Conservation (phyloP, 768 basidiomycete species). For the Rhodotorula babjevae region DNA sequence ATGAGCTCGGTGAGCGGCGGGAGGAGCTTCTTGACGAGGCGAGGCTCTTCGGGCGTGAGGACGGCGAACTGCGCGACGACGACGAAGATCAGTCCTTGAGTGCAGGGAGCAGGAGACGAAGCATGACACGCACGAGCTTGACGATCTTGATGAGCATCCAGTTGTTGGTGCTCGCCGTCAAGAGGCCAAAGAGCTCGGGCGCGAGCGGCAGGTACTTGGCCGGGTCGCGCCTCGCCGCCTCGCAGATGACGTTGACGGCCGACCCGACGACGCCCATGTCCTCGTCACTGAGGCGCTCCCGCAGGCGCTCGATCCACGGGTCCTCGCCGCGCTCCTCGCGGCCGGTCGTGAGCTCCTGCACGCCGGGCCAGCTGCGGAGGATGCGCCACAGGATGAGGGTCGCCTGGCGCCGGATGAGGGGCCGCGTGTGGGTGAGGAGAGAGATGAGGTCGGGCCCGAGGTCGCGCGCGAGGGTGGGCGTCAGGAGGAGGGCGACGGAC, state of each 20-base stretch:
- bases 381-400: conserved; percentile 76
- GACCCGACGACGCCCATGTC: conserved; percentile 71
- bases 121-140: conserved; percentile 64
- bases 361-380: conserved; percentile 75
- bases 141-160: conserved; percentile 99
- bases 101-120: not conserved
- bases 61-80: conserved; percentile 69
- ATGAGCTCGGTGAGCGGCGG: conserved; percentile 93
- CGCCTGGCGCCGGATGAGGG: conserved; percentile 84
- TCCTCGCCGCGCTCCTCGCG: conserved; percentile 58
- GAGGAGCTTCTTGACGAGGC: conserved; percentile 88
- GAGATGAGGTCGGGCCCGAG: conserved; percentile 75
- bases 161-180: conserved; percentile 92
- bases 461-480: conserved; percentile 84
- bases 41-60: conserved; percentile 82
- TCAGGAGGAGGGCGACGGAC: conserved; percentile 55
- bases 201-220: conserved; percentile 77
- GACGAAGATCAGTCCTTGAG: not conserved
- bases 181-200: conserved; percentile 83
- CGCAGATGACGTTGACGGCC: conserved; percentile 88
- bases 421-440: conserved; percentile 82
- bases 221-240: conserved; percentile 75
- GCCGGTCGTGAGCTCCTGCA: conserved; percentile 56
- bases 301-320: conserved; percentile 41
- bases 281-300: conserved; percentile 47